Conservation (phyloP, 2,329 filamentous ascomycete species). For the Blastomyces silverae region DNA sequence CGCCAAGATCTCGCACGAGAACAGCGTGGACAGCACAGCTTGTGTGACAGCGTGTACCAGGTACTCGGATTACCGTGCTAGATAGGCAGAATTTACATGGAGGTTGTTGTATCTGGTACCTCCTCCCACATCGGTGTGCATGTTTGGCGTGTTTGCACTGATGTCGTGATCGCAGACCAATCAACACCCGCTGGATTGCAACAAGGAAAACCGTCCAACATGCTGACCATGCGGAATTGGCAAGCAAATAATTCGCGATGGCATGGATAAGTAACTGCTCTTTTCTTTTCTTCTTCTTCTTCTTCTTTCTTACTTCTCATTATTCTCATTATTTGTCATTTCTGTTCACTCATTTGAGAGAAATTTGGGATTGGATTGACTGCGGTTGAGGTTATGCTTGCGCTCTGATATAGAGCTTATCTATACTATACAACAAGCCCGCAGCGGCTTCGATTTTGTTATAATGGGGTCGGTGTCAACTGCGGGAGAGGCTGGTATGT, state of each 20-base stretch:
- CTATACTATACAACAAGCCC: constrained; percentile 15
- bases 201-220: background rate
- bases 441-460: constrained; percentile 13
- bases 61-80: background rate
- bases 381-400: constrained; percentile 21
- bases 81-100: too few relatives aligned
- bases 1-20: background rate
- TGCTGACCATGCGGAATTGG: background rate
- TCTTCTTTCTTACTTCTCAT: constrained; percentile 16
- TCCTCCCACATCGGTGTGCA: too few relatives aligned
- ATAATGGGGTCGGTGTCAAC: constrained; percentile 42
- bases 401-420: constrained; percentile 22
- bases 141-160: constrained; percentile 24
- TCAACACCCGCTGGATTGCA: constrained; percentile 22
- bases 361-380: constrained; percentile 1
- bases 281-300: background rate
- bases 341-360: constrained; percentile 18
- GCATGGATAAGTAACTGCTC: background rate
- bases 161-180: constrained; percentile 44
- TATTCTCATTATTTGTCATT: constrained; percentile 16
- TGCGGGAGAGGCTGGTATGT: constrained; percentile 46
- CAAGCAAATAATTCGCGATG: background rate
- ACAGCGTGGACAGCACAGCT: background rate
- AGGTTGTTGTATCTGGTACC: background rate
- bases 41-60: background rate